A percentile compares a stretch with the other conserved stretches of the same genome.
phyloP scores from a whole-genome alignment of 2,329 filamentous ascomycete species.

The Arthroderma sp. region DNA sequence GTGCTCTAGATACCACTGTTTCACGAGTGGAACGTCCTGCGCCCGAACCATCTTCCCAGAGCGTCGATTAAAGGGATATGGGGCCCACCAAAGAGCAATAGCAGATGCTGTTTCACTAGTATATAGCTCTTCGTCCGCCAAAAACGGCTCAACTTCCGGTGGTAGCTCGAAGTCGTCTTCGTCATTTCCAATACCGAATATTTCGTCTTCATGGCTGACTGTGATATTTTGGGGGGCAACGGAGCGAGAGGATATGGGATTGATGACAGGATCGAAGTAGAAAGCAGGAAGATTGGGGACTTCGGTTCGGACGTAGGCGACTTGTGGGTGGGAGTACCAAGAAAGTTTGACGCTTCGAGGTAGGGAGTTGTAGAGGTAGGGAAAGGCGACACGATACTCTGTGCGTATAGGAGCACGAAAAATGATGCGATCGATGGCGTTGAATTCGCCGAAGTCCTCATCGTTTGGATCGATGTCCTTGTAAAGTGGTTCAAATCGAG shows the following conservation, averaged over 20 bases:
- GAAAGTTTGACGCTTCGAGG: conserved; percentile 85
- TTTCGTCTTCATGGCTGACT: conserved; percentile 79
- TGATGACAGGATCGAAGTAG: conserved; percentile 95
- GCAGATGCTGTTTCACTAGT: conserved; percentile 81
- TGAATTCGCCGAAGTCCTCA: conserved; percentile 98
- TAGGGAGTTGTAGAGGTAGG: conserved; percentile 90
- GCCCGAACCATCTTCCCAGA: conserved; percentile 94
- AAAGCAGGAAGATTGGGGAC: conserved; percentile 85
- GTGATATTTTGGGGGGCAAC: conserved; percentile 92
- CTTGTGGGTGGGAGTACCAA: conserved; percentile 88
- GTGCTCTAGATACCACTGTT: conserved; percentile 97
- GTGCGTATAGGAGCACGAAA: conserved; percentile 91
- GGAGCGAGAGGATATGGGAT: conserved; percentile 89
- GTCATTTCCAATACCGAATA: conserved; percentile 71
- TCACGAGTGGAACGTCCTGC: conserved; percentile 90
- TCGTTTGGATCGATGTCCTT: conserved; percentile 98
- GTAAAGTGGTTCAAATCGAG: conserved; percentile 90
- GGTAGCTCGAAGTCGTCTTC: conserved; percentile 79
- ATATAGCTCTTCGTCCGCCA: conserved; percentile 77
- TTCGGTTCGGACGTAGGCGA: conserved; percentile 78
- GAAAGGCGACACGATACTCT: conserved; percentile 88
- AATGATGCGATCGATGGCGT: conserved; percentile 97
- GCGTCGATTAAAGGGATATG: conserved; percentile 84
- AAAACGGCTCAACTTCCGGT: conserved; percentile 67
- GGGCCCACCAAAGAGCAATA: conserved; percentile 95